phyloP scores from a whole-genome alignment of 164 flowering plant genomes.

The Dillenia turbinata region DNA sequence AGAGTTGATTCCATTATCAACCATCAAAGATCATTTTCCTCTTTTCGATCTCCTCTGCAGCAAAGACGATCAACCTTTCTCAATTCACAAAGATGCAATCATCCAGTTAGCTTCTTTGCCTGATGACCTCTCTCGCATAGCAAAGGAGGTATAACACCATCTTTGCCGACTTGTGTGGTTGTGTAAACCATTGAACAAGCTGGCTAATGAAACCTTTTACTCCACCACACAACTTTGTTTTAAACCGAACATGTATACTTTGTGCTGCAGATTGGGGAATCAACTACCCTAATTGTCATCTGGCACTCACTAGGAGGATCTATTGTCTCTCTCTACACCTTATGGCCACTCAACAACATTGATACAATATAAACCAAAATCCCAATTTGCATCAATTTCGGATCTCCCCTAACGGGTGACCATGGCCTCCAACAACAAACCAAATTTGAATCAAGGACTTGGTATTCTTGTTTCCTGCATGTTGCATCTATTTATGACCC shows the following conservation, averaged over 20 bases:
- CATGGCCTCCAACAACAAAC: slow-evolving; percentile 24
- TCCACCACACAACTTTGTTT: neutral
- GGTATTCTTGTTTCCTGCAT: slow-evolving; percentile 40
- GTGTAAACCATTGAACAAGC: neutral
- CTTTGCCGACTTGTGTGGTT: neutral
- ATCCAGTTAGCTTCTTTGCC: neutral
- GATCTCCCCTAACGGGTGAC: slow-evolving; percentile 44
- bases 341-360: slow-evolving; percentile 33
- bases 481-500: slow-evolving; percentile 26
- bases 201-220: neutral
- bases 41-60: slow-evolving; percentile 22
- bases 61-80: slow-evolving; percentile 16
- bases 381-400: slow-evolving; percentile 47
- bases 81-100: slow-evolving; percentile 20
- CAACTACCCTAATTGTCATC: slow-evolving; percentile 24
- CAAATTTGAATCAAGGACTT: slow-evolving; percentile 14
- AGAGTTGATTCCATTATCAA: slow-evolving; percentile 13
- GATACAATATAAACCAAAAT: slow-evolving; percentile 7
- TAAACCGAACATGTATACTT: neutral
- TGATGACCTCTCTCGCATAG: neutral
- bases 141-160: neutral
- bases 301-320: slow-evolving; percentile 48
- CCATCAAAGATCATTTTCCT: slow-evolving; percentile 6
- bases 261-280: slow-evolving; percentile 10
- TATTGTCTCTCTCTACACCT: slow-evolving; percentile 44